Base-by-base conservation (phyloP, 352 stramenopile species). In the Discostella stelligera region DNA sequence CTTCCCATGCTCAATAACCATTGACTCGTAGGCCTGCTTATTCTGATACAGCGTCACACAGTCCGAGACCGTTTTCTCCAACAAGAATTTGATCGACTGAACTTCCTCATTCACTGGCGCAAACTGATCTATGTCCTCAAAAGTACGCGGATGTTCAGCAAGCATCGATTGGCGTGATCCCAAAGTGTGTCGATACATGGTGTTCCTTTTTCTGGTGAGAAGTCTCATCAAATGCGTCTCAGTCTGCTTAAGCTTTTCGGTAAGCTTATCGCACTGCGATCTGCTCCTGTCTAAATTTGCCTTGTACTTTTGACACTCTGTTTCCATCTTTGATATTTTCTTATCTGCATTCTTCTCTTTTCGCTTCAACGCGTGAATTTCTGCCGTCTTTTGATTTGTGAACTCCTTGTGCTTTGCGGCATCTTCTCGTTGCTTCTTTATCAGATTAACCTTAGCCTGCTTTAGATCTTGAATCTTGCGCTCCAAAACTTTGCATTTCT, bases 171-270 rank as follows among this genome's bases (percentile, higher is more conserved):
- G 21, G 13, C 10, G n/a, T 32, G 25, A 52, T 46, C 32, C 9
- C 27, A 41, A 39, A 30, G 56, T 59, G 39, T 48, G 27, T 55
- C 59, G 50, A 27, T 18, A 65, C 18, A 75, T 59, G 27, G 72
- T 48, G 3, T 59, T 80, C n/a, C 77, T 88, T 58, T 81, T 78
- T 30, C 85, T 82, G 0, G 83, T 64, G 13, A 90, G 61, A 25
- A 90, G 62, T 62, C 82, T 79, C 71, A 86, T 89, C 49, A 94
- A 74, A 78, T 90, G 80, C 27, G 66, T 54, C 58, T 93, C 85
- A 0, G 89, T 94, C 61, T 91, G 74, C 61, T 94, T 91, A 14
- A 94, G 66, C 69, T 93, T 94, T 16, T 82, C 69, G 5, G 80
- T 83, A 6, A 93, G 68, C 53, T 91, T 91, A 9, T 80, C 64